These are phyloP conservation scores for Epichloe glyceriae DNA, from an alignment of 2,329 filamentous ascomycete species.

Conservation along the genomic window DNA sequence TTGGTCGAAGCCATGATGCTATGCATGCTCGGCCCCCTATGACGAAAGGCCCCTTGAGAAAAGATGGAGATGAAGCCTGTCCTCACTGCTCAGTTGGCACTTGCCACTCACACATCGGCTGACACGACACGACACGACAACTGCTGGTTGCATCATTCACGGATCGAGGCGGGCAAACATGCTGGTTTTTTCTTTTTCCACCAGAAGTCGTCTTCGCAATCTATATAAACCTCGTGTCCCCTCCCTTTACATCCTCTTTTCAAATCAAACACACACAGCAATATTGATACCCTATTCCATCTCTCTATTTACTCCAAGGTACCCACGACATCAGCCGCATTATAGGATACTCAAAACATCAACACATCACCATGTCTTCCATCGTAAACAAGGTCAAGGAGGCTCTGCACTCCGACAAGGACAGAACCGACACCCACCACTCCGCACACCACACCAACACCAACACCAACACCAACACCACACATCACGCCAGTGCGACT, in stretches of 20 bases:
- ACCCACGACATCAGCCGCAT: not conserved
- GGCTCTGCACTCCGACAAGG: slow-evolving; percentile 32
- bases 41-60: slow-evolving; percentile 2
- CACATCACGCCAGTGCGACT: slow-evolving; percentile 25
- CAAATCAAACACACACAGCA: not conserved
- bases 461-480: not conserved
- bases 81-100: too few relatives aligned
- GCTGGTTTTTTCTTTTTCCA: not conserved
- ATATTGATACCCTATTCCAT: not conserved
- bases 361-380: slow-evolving; percentile 31
- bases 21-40: not conserved
- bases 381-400: slow-evolving; percentile 50
- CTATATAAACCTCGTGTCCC: slow-evolving; percentile 5
- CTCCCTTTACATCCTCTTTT: not conserved
- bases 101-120: not conserved
- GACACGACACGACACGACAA: too few relatives aligned
- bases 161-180: not conserved
- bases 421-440: slow-evolving; percentile 8
- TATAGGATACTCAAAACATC: not conserved
- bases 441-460: not conserved
- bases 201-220: not conserved
- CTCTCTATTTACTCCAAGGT: slow-evolving; percentile 1
- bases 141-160: slow-evolving; percentile 3
- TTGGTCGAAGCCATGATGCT: not conserved
- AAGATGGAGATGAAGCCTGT: not conserved